Evolutionary conservation across 1,139 yeast genomes (phyloP).

Genomic region (Protomyces gravidus): DNA sequence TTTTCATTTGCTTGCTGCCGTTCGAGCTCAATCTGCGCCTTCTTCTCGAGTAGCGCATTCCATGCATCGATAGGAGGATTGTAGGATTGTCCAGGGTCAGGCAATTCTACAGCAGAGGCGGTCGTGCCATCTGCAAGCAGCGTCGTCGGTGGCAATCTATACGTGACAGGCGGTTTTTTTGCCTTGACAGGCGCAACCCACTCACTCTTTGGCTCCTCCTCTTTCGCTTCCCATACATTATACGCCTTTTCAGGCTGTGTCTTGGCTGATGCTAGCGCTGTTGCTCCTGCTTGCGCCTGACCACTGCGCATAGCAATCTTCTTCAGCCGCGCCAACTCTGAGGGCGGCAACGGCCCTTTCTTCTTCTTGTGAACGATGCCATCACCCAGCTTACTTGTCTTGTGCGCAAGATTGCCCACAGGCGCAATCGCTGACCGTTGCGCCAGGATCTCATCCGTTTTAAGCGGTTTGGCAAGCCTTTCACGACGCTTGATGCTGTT

Average conservation of each 20-base stretch:
- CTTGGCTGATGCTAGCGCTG: constrained; percentile 36
- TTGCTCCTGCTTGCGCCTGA: constrained; percentile 39
- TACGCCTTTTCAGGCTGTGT: constrained; percentile 54
- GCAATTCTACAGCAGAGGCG: constrained; percentile 48
- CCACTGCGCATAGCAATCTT: constrained; percentile 72
- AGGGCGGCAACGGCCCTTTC: constrained; percentile 62
- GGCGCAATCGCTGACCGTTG: constrained; percentile 78
- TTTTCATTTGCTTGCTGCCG: constrained; percentile 56
- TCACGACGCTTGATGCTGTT: constrained; percentile 42
- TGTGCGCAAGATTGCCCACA: constrained; percentile 32
- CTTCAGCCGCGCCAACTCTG: constrained; percentile 66
- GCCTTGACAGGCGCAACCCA: constrained; percentile 40
- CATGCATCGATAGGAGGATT: constrained; percentile 85
- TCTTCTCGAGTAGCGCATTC: constrained; percentile 65
- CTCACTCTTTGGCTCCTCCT: constrained; percentile 46
- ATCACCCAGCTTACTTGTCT: constrained; percentile 37
- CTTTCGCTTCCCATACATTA: constrained; percentile 36
- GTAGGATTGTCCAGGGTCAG: constrained; percentile 86
- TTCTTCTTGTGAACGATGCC: constrained; percentile 44
- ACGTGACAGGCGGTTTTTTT: constrained; percentile 54
- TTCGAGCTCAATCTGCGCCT: constrained; percentile 64
- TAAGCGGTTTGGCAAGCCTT: constrained; percentile 47
- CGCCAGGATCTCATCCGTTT: constrained; percentile 68
- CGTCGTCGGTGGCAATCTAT: constrained; percentile 52
- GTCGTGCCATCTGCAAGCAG: constrained; percentile 38